Evolutionary conservation across 768 basidiomycete genomes (phyloP).

Genomic region (Suillus placidus): DNA sequence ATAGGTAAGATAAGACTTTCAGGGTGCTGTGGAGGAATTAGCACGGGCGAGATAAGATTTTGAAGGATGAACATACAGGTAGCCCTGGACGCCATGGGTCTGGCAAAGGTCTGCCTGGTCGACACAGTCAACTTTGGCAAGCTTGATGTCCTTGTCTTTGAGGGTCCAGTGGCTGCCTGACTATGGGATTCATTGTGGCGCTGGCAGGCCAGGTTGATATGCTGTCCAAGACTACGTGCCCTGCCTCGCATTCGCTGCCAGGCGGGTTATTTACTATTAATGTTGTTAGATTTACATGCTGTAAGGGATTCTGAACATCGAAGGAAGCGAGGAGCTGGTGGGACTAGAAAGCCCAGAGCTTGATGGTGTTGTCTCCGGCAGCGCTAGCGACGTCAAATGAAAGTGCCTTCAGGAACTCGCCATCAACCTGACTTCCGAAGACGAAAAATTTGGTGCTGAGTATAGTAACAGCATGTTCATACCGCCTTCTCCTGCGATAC

Average conservation of each 20-base stretch:
- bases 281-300: too few species aligned
- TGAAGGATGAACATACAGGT: constrained; percentile 67
- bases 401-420: constrained; percentile 76
- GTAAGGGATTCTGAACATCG: not conserved
- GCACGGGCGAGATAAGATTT: not conserved
- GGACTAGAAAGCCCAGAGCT: not conserved
- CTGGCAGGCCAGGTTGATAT: too few species aligned
- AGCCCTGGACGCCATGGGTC: constrained; percentile 84
- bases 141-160: constrained; percentile 85
- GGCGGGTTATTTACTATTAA: too few species aligned
- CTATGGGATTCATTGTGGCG: too few species aligned
- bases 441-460: constrained; percentile 89
- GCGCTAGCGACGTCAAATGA: not conserved
- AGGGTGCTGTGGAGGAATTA: too few species aligned
- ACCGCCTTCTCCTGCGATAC: too few species aligned
- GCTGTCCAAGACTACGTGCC: too few species aligned
- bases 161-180: constrained; percentile 91
- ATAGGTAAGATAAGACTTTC: too few species aligned
- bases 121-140: constrained; percentile 98
- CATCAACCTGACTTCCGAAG: constrained; percentile 96
- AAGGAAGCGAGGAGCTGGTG: not conserved
- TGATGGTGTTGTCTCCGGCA: not conserved
- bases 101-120: constrained; percentile 92
- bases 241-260: too few species aligned
- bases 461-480: constrained; percentile 97